Percentiles rank a stretch among this genome's conserved stretches.
Evolutionary conservation across 2,329 filamentous ascomycete genomes (phyloP).

Genomic region (Trichoderma atroviride): DNA sequence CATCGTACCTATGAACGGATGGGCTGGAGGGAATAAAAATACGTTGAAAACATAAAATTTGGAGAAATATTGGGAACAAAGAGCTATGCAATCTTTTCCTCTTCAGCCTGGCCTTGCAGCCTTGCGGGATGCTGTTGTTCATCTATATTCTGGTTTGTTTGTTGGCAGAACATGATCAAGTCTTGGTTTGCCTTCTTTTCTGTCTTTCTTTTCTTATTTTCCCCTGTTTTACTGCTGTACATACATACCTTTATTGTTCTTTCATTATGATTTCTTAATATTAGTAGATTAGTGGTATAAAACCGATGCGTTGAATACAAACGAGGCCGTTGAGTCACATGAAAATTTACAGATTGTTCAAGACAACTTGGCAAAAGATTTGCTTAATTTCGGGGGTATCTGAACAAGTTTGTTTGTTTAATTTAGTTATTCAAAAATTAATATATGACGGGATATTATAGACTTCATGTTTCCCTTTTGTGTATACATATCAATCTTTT

Average conservation of each 20-base stretch:
- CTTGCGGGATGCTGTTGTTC: neutral
- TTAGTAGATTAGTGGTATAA: conserved; percentile 8
- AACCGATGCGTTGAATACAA: neutral
- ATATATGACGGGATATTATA: conserved; percentile 12
- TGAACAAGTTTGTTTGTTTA: neutral
- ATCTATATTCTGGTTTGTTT: neutral
- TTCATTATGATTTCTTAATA: conserved; percentile 14
- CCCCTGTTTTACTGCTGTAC: conserved; percentile 7
- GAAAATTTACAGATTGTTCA: neutral
- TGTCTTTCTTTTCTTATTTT: neutral
- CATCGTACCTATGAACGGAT: neutral
- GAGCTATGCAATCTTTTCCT: neutral
- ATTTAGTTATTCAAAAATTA: neutral
- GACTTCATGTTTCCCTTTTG: neutral
- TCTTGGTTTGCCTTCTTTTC: neutral
- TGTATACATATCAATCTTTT: neutral
- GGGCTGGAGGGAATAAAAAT: neutral
- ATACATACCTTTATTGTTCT: neutral
- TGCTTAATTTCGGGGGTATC: conserved; percentile 9
- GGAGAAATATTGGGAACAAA: neutral
- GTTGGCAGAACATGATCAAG: neutral
- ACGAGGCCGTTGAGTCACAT: neutral
- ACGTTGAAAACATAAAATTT: neutral
- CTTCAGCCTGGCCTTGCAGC: neutral
- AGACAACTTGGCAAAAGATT: neutral